Conservation (phyloP, 2,329 filamentous ascomycete genomes). For the Alternaria gansuensis region DNA sequence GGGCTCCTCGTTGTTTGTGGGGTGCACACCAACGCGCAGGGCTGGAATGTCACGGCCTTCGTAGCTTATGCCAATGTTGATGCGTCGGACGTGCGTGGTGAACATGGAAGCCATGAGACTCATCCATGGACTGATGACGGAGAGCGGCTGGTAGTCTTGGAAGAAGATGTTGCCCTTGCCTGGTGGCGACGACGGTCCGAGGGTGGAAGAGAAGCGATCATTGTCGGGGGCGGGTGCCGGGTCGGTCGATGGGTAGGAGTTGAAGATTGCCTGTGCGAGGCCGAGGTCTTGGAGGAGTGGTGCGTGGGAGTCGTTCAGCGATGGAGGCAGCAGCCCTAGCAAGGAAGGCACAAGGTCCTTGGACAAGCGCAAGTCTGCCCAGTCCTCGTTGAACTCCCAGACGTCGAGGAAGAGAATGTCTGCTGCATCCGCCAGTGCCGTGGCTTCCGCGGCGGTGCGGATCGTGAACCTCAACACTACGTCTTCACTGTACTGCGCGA, state of each 20-base stretch:
- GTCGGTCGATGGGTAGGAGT: slow-evolving; percentile 70
- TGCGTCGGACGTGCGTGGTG: slow-evolving; percentile 76
- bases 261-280: slow-evolving; percentile 77
- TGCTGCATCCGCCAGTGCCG: slow-evolving; percentile 75
- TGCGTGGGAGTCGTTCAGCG: slow-evolving; percentile 75
- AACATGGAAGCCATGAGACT: slow-evolving; percentile 89
- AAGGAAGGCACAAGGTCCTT: slow-evolving; percentile 81
- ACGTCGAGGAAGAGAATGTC: slow-evolving; percentile 84
- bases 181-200: slow-evolving; percentile 44
- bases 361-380: slow-evolving; percentile 83
- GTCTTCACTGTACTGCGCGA: slow-evolving; percentile 74
- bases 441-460: slow-evolving; percentile 71
- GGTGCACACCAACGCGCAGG: slow-evolving; percentile 74
- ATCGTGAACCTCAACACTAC: slow-evolving; percentile 91
- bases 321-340: slow-evolving; percentile 77
- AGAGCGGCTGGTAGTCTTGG: slow-evolving; percentile 86
- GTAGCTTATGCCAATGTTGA: slow-evolving; percentile 82
- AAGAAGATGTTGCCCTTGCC: slow-evolving; percentile 77
- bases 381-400: slow-evolving; percentile 83
- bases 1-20: slow-evolving; percentile 59
- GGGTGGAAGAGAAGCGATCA: slow-evolving; percentile 40
- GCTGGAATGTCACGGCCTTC: slow-evolving; percentile 88
- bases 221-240: slow-evolving; percentile 41
- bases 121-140: slow-evolving; percentile 91
- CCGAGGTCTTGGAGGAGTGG: slow-evolving; percentile 76